phyloP scores from a whole-genome alignment of 2,329 filamentous ascomycete genomes.

The Neofusicoccum sp. region DNA sequence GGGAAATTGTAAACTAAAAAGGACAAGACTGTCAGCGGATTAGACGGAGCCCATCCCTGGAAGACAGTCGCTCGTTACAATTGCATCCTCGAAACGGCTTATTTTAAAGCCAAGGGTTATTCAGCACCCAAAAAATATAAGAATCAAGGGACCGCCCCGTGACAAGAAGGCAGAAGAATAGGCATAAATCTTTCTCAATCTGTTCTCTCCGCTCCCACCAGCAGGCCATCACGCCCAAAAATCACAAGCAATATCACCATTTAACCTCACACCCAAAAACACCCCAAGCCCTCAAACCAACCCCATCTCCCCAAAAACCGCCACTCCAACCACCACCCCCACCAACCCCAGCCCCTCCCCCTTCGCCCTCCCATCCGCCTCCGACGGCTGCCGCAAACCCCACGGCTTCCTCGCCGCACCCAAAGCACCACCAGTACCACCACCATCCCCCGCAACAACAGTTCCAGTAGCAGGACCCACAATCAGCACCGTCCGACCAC shows the following conservation, averaged over 20 bases:
- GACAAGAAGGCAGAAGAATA: too few relatives aligned
- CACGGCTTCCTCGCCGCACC: too few relatives aligned
- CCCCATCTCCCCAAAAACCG: not conserved
- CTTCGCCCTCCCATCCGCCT: not conserved
- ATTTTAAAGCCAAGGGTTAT: not conserved
- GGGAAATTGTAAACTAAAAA: not conserved
- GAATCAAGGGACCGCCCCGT: too few relatives aligned
- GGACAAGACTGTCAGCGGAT: not conserved
- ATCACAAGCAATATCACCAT: too few relatives aligned
- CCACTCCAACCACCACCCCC: not conserved
- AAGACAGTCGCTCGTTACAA: not conserved
- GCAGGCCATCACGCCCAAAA: too few relatives aligned
- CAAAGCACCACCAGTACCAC: too few relatives aligned
- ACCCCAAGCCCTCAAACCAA: not conserved
- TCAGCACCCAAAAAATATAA: too few relatives aligned
- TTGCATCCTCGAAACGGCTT: not conserved
- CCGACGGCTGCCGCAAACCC: too few relatives aligned
- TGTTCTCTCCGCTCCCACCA: not conserved
- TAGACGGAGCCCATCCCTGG: not conserved
- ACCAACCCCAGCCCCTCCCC: not conserved
- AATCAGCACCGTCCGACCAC: slow-evolving; percentile 8
- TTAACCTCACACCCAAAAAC: too few relatives aligned
- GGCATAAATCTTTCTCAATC: too few relatives aligned
- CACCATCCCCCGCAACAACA: not conserved
- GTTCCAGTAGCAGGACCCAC: not conserved